Evolutionary conservation across 2,329 filamentous ascomycete species (phyloP).

Genomic region (Aspergillus aculeatinus): DNA sequence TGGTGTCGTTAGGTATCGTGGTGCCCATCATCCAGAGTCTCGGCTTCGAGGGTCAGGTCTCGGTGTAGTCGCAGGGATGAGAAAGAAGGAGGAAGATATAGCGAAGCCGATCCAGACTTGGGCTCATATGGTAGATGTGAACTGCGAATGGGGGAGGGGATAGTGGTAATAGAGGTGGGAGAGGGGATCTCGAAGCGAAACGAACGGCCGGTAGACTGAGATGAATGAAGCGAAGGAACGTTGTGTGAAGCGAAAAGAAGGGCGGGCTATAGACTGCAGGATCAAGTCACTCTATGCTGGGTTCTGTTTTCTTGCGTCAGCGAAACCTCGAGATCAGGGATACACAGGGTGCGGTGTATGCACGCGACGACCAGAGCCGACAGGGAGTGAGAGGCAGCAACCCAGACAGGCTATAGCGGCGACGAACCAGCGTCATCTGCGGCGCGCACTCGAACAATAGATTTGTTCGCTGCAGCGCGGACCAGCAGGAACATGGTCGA

Average conservation of each 20-base stretch:
- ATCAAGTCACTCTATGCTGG: constrained; percentile 10
- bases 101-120: constrained; percentile 17
- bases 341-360: constrained; percentile 7
- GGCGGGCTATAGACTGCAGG: constrained; percentile 12
- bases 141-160: neutral
- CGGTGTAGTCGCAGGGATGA: constrained; percentile 9
- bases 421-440: constrained; percentile 14
- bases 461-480: constrained; percentile 33
- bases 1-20: constrained; percentile 27
- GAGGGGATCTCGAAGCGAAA: constrained; percentile 10
- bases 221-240: constrained; percentile 6
- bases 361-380: constrained; percentile 16
- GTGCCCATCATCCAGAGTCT: constrained; percentile 20
- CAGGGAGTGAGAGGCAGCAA: constrained; percentile 18
- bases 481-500: constrained; percentile 14
- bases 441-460: constrained; percentile 30
- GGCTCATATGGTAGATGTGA: constrained; percentile 29
- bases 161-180: constrained; percentile 5
- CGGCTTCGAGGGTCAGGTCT: constrained; percentile 12
- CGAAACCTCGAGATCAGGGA: constrained; percentile 9
- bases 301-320: constrained; percentile 14
- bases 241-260: constrained; percentile 14
- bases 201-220: constrained; percentile 15
- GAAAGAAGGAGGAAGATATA: constrained; percentile 7
- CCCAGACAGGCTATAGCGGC: constrained; percentile 15